Evolutionary conservation across 148 eudicot species (phyloP).

Genomic region (Chenopodium suecicum): DNA sequence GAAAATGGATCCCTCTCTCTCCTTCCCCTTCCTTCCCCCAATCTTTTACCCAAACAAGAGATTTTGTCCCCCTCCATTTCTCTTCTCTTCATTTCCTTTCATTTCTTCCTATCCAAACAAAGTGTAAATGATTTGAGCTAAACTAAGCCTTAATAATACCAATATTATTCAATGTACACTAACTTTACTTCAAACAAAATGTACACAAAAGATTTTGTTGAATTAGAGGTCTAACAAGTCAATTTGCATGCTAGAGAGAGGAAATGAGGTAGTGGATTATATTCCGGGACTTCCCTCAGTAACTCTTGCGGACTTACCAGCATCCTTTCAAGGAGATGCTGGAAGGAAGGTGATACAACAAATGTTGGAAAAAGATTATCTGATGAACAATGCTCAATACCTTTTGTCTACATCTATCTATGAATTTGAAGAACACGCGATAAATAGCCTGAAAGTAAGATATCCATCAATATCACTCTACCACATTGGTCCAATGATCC

Average conservation of each 20-base stretch:
- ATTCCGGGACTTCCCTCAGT: slow-evolving; percentile 64
- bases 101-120: too few relatives aligned
- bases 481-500: slow-evolving; percentile 53
- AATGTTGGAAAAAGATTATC: slow-evolving; percentile 25
- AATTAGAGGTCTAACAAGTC: neutral
- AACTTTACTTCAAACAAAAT: too few relatives aligned
- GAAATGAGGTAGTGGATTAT: slow-evolving; percentile 50
- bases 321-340: slow-evolving; percentile 37
- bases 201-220: too few relatives aligned
- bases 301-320: slow-evolving; percentile 50
- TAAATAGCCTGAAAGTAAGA: slow-evolving; percentile 38
- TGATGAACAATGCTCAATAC: slow-evolving; percentile 40
- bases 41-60: too few relatives aligned
- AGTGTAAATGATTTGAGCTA: too few relatives aligned
- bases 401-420: slow-evolving; percentile 42
- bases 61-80: too few relatives aligned
- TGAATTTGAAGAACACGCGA: slow-evolving; percentile 46
- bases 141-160: too few relatives aligned
- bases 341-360: slow-evolving; percentile 7
- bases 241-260: slow-evolving; percentile 28
- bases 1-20: too few relatives aligned
- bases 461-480: slow-evolving; percentile 35
- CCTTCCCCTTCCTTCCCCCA: too few relatives aligned
- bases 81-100: too few relatives aligned
- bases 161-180: too few relatives aligned